Evolutionary conservation across 306 rosid genomes (phyloP), one percentile per base, ranked within the genome.

Genomic region (Quillaja saponaria): DNA sequence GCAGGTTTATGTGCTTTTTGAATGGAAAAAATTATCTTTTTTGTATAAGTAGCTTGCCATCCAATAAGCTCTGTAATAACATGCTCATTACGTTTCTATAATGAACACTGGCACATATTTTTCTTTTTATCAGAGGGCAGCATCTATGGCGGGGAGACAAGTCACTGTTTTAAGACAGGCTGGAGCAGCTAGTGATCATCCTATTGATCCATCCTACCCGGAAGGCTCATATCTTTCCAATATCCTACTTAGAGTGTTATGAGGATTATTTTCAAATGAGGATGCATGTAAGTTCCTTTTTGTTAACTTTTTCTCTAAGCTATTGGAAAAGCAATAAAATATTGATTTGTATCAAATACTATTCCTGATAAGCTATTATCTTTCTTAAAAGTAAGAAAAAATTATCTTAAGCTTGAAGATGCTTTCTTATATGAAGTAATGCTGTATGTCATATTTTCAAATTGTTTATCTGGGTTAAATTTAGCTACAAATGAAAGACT

Each of bases 181-280:
- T 6, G 88, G 92, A 61, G 88, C 96, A 3, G 96, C 92, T 20
- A 75, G 87, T 50, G 96, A 92, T 71, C 96, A 88, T 77, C 90
- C 87, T 33, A 59, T 82, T 17, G 95, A 91, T 47, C 92, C 98
- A 51, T 71, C 95, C 46, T 88, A 91, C 59, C 94, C 88, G 0
- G 96, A 92, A 83, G 98, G 98, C 40, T 73, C 82, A 51, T 88
- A 88, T 69, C 87, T 88, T 21, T 79, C 96, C 19, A 92, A 82
- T 59, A 40, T 84, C 54, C 81, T 92, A 3, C 75, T 88, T 5
- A 76, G 92, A 69, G 90, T 92, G 52, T 60, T 79, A 35, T 81
- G 73, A 92, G 46, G 51, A 28, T 34, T 50, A 8, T 54, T 21
- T 12, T 41, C 12, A 4, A 13, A 13, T 11, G 41, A 66, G 41